Evolutionary conservation across 2,329 filamentous ascomycete genomes (phyloP).

Genomic region (Paramyrothecium roridum): DNA sequence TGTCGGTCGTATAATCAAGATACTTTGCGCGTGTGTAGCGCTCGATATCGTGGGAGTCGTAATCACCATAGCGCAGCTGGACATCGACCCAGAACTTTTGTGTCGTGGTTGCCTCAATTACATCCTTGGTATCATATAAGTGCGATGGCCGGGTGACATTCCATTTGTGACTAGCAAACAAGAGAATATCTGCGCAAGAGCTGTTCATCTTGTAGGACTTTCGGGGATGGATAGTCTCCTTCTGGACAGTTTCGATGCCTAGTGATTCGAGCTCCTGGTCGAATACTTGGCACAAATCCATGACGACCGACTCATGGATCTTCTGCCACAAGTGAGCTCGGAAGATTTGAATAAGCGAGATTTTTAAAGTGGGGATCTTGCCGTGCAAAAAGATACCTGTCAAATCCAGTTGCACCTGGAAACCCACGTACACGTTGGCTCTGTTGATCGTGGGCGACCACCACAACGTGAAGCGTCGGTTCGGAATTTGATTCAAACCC

Average conservation of each 20-base stretch:
- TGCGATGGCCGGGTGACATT: constrained; percentile 92
- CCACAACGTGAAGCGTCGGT: constrained; percentile 97
- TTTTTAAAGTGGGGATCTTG: constrained; percentile 97
- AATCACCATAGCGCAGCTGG: constrained; percentile 93
- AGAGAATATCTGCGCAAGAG: constrained; percentile 92
- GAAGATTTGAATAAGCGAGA: constrained; percentile 98
- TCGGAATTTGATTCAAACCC: constrained; percentile 97
- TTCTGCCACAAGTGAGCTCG: constrained; percentile 99
- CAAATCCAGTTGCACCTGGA: constrained; percentile 96
- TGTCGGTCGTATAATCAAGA: constrained; percentile 97
- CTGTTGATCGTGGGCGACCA: constrained; percentile 94
- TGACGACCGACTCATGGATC: constrained; percentile 97
- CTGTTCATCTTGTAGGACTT: constrained; percentile 99
- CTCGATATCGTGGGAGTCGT: constrained; percentile 98
- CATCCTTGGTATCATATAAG: constrained; percentile 93
- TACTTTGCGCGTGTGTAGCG: constrained; percentile 97
- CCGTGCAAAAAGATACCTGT: constrained; percentile 99
- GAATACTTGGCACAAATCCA: constrained; percentile 98
- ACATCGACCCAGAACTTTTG: constrained; percentile 99
- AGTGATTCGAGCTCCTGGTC: constrained; percentile 95
- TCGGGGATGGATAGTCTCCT: constrained; percentile 97
- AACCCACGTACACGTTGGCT: constrained; percentile 97
- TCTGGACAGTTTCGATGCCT: constrained; percentile 95
- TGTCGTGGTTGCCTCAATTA: constrained; percentile 87
- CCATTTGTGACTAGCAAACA: constrained; percentile 99